phyloP scores from a whole-genome alignment of 2,329 filamentous ascomycete genomes.

The Talaromyces sp. region DNA sequence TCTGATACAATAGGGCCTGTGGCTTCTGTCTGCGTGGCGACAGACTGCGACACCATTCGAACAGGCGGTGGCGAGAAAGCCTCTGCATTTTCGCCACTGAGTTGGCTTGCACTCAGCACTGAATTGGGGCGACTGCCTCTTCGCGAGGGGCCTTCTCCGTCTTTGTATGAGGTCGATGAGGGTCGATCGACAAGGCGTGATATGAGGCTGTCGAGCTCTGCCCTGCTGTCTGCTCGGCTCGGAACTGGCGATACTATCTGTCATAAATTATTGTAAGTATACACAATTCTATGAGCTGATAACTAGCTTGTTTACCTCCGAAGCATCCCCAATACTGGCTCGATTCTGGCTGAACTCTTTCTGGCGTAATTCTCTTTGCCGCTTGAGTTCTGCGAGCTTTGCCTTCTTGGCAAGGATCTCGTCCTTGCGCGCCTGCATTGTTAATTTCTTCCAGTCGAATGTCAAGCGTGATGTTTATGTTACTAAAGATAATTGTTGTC shows the following conservation, averaged over 20 bases:
- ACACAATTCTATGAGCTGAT: background rate
- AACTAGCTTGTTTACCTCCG: slow-evolving; percentile 60
- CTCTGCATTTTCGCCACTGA: slow-evolving; percentile 65
- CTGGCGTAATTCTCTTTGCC: slow-evolving; percentile 79
- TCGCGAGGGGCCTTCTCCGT: slow-evolving; percentile 45
- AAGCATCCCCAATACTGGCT: slow-evolving; percentile 63
- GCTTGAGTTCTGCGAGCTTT: slow-evolving; percentile 93
- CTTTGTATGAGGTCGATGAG: slow-evolving; percentile 63
- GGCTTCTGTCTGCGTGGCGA: slow-evolving; percentile 66
- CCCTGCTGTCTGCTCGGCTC: slow-evolving; percentile 61
- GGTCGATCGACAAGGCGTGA: slow-evolving; percentile 76
- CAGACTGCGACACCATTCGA: slow-evolving; percentile 43
- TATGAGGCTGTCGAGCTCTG: slow-evolving; percentile 80
- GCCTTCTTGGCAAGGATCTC: slow-evolving; percentile 96
- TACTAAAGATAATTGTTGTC: background rate
- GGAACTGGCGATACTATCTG: slow-evolving; percentile 69
- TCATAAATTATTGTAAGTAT: background rate
- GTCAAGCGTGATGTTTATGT: background rate
- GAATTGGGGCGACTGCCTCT: slow-evolving; percentile 77
- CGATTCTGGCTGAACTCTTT: slow-evolving; percentile 70
- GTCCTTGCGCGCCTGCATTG: slow-evolving; percentile 72
- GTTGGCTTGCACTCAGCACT: slow-evolving; percentile 74
- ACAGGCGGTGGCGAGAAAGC: slow-evolving; percentile 33
- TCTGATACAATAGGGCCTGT: slow-evolving; percentile 72
- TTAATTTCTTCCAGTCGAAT: background rate